Percentiles rank a stretch among this genome's conserved stretches.
phyloP scores from a whole-genome alignment of 257 asterid species.

The Fraxinus americana region DNA sequence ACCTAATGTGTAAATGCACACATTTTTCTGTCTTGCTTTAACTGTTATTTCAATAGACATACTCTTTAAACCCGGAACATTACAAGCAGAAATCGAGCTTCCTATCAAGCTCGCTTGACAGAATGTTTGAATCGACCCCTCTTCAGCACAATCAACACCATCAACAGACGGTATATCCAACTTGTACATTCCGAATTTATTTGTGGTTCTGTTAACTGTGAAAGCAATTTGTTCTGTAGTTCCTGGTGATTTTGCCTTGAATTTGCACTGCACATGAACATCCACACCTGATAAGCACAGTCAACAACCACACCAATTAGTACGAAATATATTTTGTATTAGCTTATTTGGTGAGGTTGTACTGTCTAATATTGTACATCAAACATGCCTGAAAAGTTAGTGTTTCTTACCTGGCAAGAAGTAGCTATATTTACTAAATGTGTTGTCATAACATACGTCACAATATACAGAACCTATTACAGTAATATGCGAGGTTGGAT shows the following conservation, averaged over 20 bases:
- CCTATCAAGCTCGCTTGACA: constrained; percentile 33
- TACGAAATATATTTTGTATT: too few species aligned
- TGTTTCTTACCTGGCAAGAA: constrained; percentile 22
- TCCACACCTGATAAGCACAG: constrained; percentile 30
- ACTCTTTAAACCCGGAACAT: constrained; percentile 30
- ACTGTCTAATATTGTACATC: too few species aligned
- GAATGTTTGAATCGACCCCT: constrained; percentile 27
- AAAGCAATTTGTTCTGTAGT: constrained; percentile 37
- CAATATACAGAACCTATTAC: neutral
- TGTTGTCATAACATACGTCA: neutral
- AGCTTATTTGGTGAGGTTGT: too few species aligned
- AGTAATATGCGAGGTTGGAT: neutral
- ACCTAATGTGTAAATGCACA: constrained; percentile 36
- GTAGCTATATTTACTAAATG: neutral
- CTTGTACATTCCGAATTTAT: constrained; percentile 36
- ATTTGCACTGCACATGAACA: constrained; percentile 36
- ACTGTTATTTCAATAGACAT: constrained; percentile 27
- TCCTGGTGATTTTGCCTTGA: constrained; percentile 31
- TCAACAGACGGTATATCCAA: constrained; percentile 37
- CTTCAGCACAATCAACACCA: constrained; percentile 37
- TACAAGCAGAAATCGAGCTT: constrained; percentile 24
- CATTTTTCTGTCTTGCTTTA: constrained; percentile 32
- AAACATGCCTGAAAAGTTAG: too few species aligned
- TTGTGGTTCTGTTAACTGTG: constrained; percentile 41
- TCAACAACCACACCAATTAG: neutral